Conservation (phyloP, 805 yeast genomes). For the Zygosaccharomyces lentus region DNA sequence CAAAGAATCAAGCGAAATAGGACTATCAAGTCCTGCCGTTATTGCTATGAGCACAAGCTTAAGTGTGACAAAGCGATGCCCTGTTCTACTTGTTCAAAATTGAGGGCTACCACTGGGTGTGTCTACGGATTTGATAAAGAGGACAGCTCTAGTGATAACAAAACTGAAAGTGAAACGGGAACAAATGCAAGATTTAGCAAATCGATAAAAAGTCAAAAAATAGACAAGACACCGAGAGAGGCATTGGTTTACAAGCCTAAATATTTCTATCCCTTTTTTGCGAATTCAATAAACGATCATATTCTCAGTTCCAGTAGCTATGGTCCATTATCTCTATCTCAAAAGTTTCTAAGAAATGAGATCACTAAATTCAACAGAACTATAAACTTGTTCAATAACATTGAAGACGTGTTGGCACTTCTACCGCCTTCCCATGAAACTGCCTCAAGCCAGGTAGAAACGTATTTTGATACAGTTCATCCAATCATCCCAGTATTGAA, state of each 20-base stretch:
- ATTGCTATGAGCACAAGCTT: slow-evolving; percentile 29
- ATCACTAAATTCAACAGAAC: slow-evolving; percentile 21
- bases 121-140: slow-evolving; percentile 22
- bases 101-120: slow-evolving; percentile 14
- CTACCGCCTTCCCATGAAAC: slow-evolving; percentile 18
- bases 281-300: slow-evolving; percentile 22
- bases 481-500: slow-evolving; percentile 29
- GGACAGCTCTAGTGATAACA: background rate
- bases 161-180: background rate
- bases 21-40: slow-evolving; percentile 25
- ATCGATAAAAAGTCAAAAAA: background rate
- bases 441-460: slow-evolving; percentile 18
- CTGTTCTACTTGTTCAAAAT: slow-evolving; percentile 21
- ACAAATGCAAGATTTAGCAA: background rate
- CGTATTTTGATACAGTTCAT: slow-evolving; percentile 23
- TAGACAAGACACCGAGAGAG: slow-evolving; percentile 3
- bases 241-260: slow-evolving; percentile 20
- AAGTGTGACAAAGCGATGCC: slow-evolving; percentile 26
- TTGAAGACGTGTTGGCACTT: slow-evolving; percentile 18
- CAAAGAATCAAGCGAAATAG: slow-evolving; percentile 25
- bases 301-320: slow-evolving; percentile 14
- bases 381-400: slow-evolving; percentile 5
- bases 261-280: slow-evolving; percentile 26
- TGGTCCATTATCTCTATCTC: slow-evolving; percentile 8
- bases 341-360: slow-evolving; percentile 19